Evolutionary conservation across 2,329 filamentous ascomycete species (phyloP).

Genomic region (Fonsecaea erecta): DNA sequence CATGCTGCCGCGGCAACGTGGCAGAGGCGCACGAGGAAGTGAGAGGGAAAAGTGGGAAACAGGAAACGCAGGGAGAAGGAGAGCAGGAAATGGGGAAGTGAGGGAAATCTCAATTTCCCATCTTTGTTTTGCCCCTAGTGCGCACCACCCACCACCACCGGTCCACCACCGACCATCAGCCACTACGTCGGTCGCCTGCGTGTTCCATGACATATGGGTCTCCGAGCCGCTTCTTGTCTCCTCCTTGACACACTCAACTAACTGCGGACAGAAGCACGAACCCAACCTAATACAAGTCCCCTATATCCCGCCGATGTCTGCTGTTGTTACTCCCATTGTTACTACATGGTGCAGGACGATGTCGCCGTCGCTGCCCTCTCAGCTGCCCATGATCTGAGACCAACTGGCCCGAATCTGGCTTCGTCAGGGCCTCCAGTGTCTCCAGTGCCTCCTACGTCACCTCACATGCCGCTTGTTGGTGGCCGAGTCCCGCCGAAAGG

Average conservation of each 20-base stretch:
- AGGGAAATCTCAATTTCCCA: not conserved
- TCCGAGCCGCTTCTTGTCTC: too few species aligned
- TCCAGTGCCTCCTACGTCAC: not conserved
- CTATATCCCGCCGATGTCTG: not conserved
- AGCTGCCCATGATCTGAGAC: too few species aligned
- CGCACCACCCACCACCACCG: too few species aligned
- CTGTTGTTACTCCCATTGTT: not conserved
- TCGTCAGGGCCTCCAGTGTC: not conserved
- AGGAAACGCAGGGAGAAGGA: not conserved
- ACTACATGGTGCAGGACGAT: not conserved
- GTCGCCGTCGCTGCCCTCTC: not conserved
- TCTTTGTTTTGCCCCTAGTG: too few species aligned
- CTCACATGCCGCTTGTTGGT: not conserved
- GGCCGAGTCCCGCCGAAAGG: not conserved
- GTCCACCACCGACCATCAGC: too few species aligned
- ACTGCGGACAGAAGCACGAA: too few species aligned
- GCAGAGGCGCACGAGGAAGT: not conserved
- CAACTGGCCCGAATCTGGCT: not conserved
- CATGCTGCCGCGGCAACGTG: not conserved
- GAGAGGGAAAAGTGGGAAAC: not conserved
- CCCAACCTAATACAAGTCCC: not conserved
- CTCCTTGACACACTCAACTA: too few species aligned
- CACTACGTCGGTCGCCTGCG: too few species aligned
- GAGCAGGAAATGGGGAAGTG: not conserved
- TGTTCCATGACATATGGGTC: too few species aligned